Evolutionary conservation across 495 filamentous ascomycete genomes (phyloP).

Genomic region (Physcia stellaris): DNA sequence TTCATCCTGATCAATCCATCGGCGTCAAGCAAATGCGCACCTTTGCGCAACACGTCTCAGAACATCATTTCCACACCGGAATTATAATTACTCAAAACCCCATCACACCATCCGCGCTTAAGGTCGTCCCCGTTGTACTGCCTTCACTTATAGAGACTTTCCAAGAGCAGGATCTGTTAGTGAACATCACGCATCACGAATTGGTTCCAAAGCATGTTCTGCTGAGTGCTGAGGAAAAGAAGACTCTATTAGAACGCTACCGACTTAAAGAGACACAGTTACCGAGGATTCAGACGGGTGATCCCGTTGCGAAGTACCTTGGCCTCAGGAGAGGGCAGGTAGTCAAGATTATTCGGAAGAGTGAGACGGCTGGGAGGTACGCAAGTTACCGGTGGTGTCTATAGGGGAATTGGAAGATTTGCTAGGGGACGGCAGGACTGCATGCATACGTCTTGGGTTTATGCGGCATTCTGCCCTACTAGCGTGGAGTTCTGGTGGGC

Average conservation of each 20-base stretch:
- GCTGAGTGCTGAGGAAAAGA: conserved; percentile 81
- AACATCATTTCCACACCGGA: conserved; percentile 71
- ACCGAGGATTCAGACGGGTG: conserved; percentile 77
- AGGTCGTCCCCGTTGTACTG: conserved; percentile 59
- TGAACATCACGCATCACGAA: conserved; percentile 97
- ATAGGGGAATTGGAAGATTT: no score
- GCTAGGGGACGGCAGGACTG: no score
- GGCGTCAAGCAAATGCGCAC: conserved; percentile 83
- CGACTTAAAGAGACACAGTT: conserved; percentile 93
- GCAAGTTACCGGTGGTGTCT: conserved; percentile 55
- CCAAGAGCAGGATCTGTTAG: conserved; percentile 84
- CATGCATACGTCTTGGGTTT: no score
- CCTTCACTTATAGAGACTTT: conserved; percentile 81
- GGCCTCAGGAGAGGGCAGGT: conserved; percentile 88
- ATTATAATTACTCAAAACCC: conserved; percentile 74
- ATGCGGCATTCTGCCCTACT: no score
- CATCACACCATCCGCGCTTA: conserved; percentile 72
- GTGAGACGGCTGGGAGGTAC: conserved; percentile 44
- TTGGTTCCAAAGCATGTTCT: conserved; percentile 89
- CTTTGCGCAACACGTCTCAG: conserved; percentile 68
- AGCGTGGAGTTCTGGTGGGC: no score
- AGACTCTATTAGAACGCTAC: conserved; percentile 68
- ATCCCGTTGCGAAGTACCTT: conserved; percentile 86
- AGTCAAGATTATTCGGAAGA: conserved; percentile 91
- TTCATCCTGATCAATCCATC: conserved; percentile 59